Evolutionary conservation across 352 stramenopile species (phyloP).

Genomic region (Phytopythium litorale): DNA sequence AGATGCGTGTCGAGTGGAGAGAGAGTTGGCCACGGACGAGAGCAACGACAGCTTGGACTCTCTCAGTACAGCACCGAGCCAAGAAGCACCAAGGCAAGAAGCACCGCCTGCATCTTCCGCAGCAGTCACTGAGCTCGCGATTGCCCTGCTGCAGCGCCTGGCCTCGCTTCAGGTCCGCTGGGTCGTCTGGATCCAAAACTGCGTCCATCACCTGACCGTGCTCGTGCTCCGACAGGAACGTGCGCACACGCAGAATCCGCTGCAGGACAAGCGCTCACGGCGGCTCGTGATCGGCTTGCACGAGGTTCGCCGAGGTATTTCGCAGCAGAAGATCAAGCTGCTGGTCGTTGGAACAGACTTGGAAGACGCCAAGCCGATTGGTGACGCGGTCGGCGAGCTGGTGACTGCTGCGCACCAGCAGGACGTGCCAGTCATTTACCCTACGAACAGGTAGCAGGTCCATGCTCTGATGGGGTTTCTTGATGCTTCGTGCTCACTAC

Average conservation of each 20-base stretch:
- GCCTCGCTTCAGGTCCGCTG: slow-evolving; percentile 21
- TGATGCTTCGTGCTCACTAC: background rate
- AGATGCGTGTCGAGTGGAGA: background rate
- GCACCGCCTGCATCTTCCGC: background rate
- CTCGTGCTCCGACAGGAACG: slow-evolving; percentile 40
- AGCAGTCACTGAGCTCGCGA: slow-evolving; percentile 8
- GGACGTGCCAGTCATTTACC: slow-evolving; percentile 40
- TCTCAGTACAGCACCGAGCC: background rate
- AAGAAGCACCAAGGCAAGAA: background rate
- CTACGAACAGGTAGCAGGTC: slow-evolving; percentile 34
- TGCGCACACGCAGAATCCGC: slow-evolving; percentile 51
- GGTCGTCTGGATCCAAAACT: background rate
- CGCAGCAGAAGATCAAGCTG: slow-evolving; percentile 78
- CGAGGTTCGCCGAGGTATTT: slow-evolving; percentile 88
- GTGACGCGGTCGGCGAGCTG: slow-evolving; percentile 84
- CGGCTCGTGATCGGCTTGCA: slow-evolving; percentile 90
- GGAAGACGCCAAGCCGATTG: slow-evolving; percentile 69
- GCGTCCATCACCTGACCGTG: background rate
- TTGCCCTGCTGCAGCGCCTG: slow-evolving; percentile 22
- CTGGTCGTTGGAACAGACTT: slow-evolving; percentile 91
- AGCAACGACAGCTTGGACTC: background rate
- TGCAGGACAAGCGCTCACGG: slow-evolving; percentile 59
- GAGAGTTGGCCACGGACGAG: background rate
- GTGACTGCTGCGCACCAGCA: slow-evolving; percentile 51
- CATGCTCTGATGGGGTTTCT: background rate